phyloP scores from a whole-genome alignment of 1,284 basidiomycete genomes.

The Apiotrichum siamense region DNA sequence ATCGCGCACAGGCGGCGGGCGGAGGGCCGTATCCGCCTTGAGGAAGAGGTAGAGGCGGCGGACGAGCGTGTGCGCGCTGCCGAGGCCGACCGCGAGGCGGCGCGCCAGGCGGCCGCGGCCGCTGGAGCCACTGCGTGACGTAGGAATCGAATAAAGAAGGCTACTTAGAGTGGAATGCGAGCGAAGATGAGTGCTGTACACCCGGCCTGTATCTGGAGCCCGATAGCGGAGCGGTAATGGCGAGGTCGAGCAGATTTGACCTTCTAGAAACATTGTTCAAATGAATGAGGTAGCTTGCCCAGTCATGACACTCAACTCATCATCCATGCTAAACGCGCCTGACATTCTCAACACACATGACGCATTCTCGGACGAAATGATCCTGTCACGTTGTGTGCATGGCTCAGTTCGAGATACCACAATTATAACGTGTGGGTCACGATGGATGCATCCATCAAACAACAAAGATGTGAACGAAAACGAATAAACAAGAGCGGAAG shows the following conservation, averaged over 20 bases:
- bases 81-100: background rate
- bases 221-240: too few species aligned
- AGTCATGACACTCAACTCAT: too few species aligned
- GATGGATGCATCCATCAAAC: conserved; percentile 17
- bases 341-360: too few species aligned
- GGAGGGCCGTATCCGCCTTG: conserved; percentile 45
- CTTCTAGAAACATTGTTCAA: too few species aligned
- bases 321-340: too few species aligned
- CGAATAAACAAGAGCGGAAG: conserved; percentile 11
- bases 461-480: conserved; percentile 18
- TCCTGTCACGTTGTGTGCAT: too few species aligned
- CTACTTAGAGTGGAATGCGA: too few species aligned
- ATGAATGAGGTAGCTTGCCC: too few species aligned
- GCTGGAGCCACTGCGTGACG: background rate
- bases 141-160: background rate
- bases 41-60: conserved; percentile 45
- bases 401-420: background rate
- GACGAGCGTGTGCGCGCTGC: conserved; percentile 22
- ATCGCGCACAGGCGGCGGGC: conserved; percentile 26
- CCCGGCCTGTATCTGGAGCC: too few species aligned
- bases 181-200: too few species aligned
- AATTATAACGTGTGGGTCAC: background rate
- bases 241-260: too few species aligned
- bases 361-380: too few species aligned
- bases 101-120: background rate